These are phyloP conservation scores for Huntiella omanensis DNA, from an alignment of 2,329 filamentous ascomycete genomes.

Conservation along the genomic window DNA sequence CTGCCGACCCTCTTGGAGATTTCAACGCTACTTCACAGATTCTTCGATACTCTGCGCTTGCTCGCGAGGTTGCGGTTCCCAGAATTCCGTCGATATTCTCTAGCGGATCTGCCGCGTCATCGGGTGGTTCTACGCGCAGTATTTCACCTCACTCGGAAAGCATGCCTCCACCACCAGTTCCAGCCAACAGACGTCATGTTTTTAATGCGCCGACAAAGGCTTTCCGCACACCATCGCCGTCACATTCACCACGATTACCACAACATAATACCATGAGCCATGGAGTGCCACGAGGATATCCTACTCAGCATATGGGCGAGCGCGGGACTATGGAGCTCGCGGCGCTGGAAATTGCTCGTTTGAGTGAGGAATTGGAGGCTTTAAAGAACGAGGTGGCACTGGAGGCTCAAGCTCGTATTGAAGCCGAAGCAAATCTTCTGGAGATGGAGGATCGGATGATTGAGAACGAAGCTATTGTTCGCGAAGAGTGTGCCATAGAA, in stretches of 20 bases:
- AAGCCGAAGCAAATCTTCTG: conserved; percentile 55
- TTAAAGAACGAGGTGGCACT: conserved; percentile 49
- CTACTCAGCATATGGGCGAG: conserved; percentile 22
- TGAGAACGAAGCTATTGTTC: conserved; percentile 61
- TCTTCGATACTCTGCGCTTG: conserved; percentile 79
- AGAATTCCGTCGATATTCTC: conserved; percentile 62
- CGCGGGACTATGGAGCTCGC: conserved; percentile 66
- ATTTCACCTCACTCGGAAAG: conserved; percentile 1
- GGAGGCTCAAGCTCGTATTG: conserved; percentile 49
- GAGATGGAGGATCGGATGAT: conserved; percentile 47
- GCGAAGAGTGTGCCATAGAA: conserved; percentile 75
- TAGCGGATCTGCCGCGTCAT: background rate
- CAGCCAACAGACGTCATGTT: conserved; percentile 2
- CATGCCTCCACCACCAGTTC: conserved; percentile 5
- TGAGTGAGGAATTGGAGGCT: conserved; percentile 59
- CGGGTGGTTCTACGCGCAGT: conserved; percentile 1
- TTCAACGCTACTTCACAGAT: conserved; percentile 97
- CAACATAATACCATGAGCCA: conserved; percentile 16
- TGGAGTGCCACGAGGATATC: conserved; percentile 11
- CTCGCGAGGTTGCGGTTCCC: conserved; percentile 80
- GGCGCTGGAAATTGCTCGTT: conserved; percentile 60
- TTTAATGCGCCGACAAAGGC: conserved; percentile 1
- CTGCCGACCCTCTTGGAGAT: conserved; percentile 79
- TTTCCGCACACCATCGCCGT: conserved; percentile 1
- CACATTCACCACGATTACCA: background rate